Base-by-base conservation (phyloP, 805 yeast species). In the Saccharomycopsis vini region DNA sequence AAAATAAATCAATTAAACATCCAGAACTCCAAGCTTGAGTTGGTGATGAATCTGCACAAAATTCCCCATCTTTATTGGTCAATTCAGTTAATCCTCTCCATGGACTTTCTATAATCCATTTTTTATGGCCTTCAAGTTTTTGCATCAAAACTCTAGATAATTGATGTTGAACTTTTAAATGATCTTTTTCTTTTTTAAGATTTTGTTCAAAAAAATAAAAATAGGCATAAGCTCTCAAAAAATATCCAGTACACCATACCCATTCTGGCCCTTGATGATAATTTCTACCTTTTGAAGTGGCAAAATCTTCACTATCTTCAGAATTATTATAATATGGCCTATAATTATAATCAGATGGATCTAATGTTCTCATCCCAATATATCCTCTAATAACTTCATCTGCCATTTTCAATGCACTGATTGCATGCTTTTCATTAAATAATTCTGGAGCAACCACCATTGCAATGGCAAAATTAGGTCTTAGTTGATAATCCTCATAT, bases 231-330 rank as follows among this genome's bases (percentile, higher is more conserved):
- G 97, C 95, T 50, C 97, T 73, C 52, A 92, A 63, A 58, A 87
- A 90, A 61, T 77, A 88, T 2, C 98, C 98, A 21, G 72, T 70
- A 46, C 79, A 74, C 97, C 97, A 90, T 28, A 85, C 83, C 98
- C 98, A 90, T 59, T 92, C 98, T 2, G 98, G 98, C 2, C 98
- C 98, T 64, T 90, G 97, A 62, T 90, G 98, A 60, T 90, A 90
- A 63, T 92, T 92, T 55, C 97, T 75, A 24, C 98, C 98, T 62
- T 88, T 87, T 2, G 97, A 72, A 0, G 97, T 88, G 1, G 94
- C 87, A 70, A 88, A 92, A 61, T 90, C 95, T 3, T 72, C 76
- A 42, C 75, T 76, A 56, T 90, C 97, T 33, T 74, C 81, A 39
- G 87, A 66, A 59, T 90, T 92, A 56, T 68, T 68, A 62, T 90